phyloP scores from a whole-genome alignment of 176 grass and related monocot genomes.

The Zizania latifolia region DNA sequence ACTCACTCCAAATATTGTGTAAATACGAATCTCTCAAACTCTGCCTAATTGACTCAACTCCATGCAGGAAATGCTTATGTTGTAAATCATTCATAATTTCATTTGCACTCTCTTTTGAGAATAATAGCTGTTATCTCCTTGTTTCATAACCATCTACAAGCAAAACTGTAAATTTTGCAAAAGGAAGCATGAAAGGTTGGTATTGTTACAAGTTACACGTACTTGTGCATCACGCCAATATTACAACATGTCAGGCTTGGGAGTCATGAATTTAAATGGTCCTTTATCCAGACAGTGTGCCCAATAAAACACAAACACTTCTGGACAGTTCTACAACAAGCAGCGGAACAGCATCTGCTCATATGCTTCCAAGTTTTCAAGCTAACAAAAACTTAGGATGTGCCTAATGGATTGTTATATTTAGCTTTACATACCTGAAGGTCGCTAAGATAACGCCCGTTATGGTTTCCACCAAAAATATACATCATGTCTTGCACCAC shows the following conservation, averaged over 20 bases:
- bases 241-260: neutral
- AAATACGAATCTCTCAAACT: too few species aligned
- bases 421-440: constrained; percentile 65
- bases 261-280: neutral
- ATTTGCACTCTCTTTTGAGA: neutral
- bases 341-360: neutral
- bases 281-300: neutral
- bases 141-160: neutral
- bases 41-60: neutral
- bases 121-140: neutral
- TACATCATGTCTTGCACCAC: constrained; percentile 90
- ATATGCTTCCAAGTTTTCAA: constrained; percentile 4
- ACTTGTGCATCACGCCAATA: neutral
- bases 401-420: neutral
- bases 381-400: constrained; percentile 13
- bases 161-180: neutral
- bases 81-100: constrained; percentile 5
- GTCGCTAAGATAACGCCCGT: constrained; percentile 97
- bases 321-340: neutral
- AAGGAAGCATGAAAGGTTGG: neutral
- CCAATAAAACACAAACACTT: neutral
- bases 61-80: neutral
- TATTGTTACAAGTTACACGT: constrained; percentile 4
- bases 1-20: neutral
- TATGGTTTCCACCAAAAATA: constrained; percentile 95